Conservation (phyloP, 129 eudicot species). For the Centella asiatica region DNA sequence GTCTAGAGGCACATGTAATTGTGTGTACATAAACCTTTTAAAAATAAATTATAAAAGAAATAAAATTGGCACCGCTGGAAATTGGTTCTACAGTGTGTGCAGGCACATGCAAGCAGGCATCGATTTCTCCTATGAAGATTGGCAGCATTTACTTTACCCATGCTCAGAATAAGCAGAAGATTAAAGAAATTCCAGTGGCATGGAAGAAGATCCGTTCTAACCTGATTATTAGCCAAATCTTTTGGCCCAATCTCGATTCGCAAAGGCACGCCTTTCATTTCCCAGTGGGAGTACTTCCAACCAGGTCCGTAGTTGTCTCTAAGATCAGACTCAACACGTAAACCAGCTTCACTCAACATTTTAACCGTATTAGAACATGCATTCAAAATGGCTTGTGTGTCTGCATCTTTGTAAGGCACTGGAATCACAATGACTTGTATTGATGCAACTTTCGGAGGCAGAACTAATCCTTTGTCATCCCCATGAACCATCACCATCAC, state of each 20-base stretch:
- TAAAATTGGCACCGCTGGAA: too few species aligned
- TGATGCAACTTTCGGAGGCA: slow-evolving; percentile 91
- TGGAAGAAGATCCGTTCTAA: too few species aligned
- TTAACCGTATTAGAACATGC: slow-evolving; percentile 64
- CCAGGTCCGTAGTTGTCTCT: slow-evolving; percentile 92
- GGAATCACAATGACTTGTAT: slow-evolving; percentile 78
- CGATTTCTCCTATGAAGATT: too few species aligned
- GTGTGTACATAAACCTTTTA: too few species aligned
- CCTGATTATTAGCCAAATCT: slow-evolving; percentile 84
- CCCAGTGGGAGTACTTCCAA: slow-evolving; percentile 97
- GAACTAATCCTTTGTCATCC: slow-evolving; percentile 87
- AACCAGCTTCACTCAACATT: slow-evolving; percentile 51
- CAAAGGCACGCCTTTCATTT: slow-evolving; percentile 91
- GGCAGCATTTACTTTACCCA: too few species aligned
- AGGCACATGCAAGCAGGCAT: too few species aligned
- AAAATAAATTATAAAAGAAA: too few species aligned
- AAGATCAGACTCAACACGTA: slow-evolving; percentile 79
- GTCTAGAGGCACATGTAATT: too few species aligned
- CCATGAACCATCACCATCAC: slow-evolving; percentile 98
- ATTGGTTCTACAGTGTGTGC: too few species aligned
- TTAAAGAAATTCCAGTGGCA: too few species aligned
- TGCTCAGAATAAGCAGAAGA: too few species aligned
- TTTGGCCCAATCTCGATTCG: slow-evolving; percentile 91
- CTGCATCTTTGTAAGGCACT: slow-evolving; percentile 84
- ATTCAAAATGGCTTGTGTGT: slow-evolving; percentile 55